phyloP scores from a whole-genome alignment of 2,329 filamentous ascomycete genomes.

The Pseudogymnoascus sp. region DNA sequence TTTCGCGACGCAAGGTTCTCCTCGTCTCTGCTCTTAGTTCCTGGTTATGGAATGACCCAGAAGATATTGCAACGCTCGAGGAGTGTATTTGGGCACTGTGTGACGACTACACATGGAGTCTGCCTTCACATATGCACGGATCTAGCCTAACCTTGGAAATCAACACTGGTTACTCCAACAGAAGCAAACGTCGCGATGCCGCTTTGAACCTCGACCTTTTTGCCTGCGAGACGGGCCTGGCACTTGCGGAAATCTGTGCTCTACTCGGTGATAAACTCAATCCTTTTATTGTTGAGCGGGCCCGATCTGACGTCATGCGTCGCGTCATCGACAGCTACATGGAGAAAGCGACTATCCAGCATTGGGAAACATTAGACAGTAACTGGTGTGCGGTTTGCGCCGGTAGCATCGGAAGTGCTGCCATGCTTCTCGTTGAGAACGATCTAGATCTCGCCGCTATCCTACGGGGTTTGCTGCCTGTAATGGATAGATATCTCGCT shows the following conservation, averaged over 20 bases:
- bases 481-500: neutral
- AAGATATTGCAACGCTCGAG: neutral
- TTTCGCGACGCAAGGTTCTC: neutral
- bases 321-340: neutral
- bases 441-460: neutral
- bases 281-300: neutral
- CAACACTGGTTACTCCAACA: neutral
- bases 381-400: constrained; percentile 3
- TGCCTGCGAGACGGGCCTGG: neutral
- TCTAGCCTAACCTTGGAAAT: neutral
- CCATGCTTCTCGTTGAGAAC: neutral
- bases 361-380: neutral
- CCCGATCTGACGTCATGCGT: neutral
- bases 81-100: neutral
- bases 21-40: neutral
- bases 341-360: neutral
- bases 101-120: constrained; percentile 5
- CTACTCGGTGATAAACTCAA: neutral
- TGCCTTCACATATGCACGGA: neutral
- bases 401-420: neutral
- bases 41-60: neutral
- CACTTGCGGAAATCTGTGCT: neutral
- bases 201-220: constrained; percentile 3
- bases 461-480: neutral
- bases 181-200: neutral